phyloP scores from a whole-genome alignment of 176 grass and related monocot species.

The Juncus inflexus region DNA sequence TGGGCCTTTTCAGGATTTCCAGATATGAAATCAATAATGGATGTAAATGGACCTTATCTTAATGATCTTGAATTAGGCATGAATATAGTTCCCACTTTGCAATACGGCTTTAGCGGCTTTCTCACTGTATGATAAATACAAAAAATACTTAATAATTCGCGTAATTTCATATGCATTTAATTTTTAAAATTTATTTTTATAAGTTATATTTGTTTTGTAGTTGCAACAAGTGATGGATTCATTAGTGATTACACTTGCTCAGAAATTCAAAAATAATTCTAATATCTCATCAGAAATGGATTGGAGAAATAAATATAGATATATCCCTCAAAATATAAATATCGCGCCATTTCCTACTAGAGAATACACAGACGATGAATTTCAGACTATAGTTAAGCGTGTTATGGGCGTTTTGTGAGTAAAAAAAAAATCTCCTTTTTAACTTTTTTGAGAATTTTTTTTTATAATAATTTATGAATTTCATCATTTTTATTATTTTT shows the following conservation, averaged over 20 bases:
- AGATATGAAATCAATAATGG: conserved; percentile 48
- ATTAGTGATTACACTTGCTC: conserved; percentile 38
- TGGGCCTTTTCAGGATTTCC: conserved; percentile 58
- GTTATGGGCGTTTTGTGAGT: conserved; percentile 53
- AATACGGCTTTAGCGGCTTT: conserved; percentile 51
- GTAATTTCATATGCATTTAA: background rate
- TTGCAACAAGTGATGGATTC: conserved; percentile 49
- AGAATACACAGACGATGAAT: conserved; percentile 52
- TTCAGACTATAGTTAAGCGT: conserved; percentile 43
- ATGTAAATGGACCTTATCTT: conserved; percentile 48
- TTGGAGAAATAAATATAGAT: conserved; percentile 5
- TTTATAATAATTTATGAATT: conserved; percentile 3
- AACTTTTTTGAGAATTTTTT: background rate
- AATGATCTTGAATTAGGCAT: conserved; percentile 47
- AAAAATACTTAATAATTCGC: background rate
- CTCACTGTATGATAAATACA: conserved; percentile 36
- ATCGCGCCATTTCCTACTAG: conserved; percentile 50
- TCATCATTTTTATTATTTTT: conserved; percentile 2
- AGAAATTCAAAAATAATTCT: conserved; percentile 23
- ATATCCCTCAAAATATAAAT: conserved; percentile 35
- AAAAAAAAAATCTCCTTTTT: background rate
- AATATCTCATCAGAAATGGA: conserved; percentile 1
- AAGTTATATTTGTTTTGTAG: conserved; percentile 17
- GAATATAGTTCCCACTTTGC: conserved; percentile 36
- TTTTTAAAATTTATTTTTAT: conserved; percentile 9